Evolutionary conservation across 2,329 filamentous ascomycete species (phyloP), one percentile per base, ranked within the genome.

Genomic region (Hypoxylon sp.): DNA sequence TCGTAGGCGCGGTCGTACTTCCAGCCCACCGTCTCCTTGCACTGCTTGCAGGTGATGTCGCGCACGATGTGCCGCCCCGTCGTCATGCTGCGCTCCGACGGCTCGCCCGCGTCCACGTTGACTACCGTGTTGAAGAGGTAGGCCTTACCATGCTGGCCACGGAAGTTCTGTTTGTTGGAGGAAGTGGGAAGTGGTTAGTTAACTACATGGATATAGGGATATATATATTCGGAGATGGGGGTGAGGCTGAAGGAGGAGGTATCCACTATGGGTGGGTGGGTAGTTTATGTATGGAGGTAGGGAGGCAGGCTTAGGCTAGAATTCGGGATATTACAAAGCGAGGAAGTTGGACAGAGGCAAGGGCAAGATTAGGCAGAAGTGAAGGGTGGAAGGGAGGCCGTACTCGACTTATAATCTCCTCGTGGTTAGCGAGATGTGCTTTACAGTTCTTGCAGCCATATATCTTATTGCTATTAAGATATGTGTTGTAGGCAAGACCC

Each of bases 1-100:
- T 99, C 96, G 79, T 92, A 98, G 1, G 96, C 96, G 83, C 97
- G 97, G 81, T 99, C 96, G 79, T 99, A 99, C 80, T 97, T 98
- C 96, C 96, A 99, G 36, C 96, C 96, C 58, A 99, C 96, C 30
- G 91, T 92, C 80, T 94, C 92, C 78, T 91, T 92, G 87, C 96
- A 99, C 80, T 97, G 93, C 64, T 91, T 88, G 83, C 96, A 99
- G 64, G 85, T 85, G 75, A 99, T 98, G 79, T 99, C 96, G 64
- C 96, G 91, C 51, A 99, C 96, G 62, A 98, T 87, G 81, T 99
- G 96, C 60, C 93, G 89, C 58, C 96, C 96, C 0, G 96, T 99
- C 13, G 96, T 99, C 96, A 99, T 99, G 83, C 92, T 97, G 72
- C 96, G 93, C 83, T 99, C 96, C 78, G 88, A 91, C n/a, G 95